phyloP scores from a whole-genome alignment of 2,329 filamentous ascomycete genomes.

The Talaromyces piceae region DNA sequence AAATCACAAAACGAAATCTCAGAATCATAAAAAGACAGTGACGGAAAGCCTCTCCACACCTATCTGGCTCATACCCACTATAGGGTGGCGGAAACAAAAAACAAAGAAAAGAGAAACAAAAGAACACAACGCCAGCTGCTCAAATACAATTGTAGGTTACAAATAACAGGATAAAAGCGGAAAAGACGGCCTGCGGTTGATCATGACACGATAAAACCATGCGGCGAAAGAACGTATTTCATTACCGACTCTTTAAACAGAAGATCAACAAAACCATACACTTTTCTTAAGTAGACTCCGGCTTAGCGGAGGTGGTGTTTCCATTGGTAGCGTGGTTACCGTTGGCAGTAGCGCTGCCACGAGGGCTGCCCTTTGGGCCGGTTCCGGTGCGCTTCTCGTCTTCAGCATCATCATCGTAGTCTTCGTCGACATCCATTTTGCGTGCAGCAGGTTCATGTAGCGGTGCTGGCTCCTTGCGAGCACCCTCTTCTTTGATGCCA shows the following conservation, averaged over 20 bases:
- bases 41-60: neutral
- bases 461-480: conserved; percentile 42
- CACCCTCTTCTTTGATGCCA: conserved; percentile 50
- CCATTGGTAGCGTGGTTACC: conserved; percentile 8
- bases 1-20: neutral
- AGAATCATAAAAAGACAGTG: neutral
- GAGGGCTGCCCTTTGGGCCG: conserved; percentile 29
- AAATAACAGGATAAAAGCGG: neutral
- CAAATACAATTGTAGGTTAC: conserved; percentile 1
- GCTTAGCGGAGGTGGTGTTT: conserved; percentile 7
- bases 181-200: neutral
- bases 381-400: conserved; percentile 57
- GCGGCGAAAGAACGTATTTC: neutral
- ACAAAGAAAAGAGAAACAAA: too few species aligned
- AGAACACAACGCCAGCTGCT: neutral
- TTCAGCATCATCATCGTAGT: conserved; percentile 91
- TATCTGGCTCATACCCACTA: neutral
- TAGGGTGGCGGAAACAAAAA: too few species aligned
- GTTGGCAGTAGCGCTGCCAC: conserved; percentile 23
- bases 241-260: neutral
- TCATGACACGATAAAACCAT: neutral
- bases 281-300: conserved; percentile 3
- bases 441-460: conserved; percentile 76
- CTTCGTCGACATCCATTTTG: conserved; percentile 95
- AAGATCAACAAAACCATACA: neutral